Evolutionary conservation across 1,284 basidiomycete species (phyloP).

Genomic region (Trametes hirsuta): DNA sequence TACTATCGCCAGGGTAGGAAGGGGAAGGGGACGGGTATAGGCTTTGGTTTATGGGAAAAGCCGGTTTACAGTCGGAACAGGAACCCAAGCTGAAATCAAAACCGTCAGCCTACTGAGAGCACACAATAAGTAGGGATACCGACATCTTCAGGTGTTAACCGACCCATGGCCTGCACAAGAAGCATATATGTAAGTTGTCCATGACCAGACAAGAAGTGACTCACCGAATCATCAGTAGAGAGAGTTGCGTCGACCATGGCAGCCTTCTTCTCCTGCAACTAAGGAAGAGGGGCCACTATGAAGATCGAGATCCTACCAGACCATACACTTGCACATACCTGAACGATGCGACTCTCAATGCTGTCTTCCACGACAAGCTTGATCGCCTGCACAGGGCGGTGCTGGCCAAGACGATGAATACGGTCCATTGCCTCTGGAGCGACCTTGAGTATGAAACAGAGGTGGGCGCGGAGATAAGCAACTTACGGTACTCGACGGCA

Average conservation of each 20-base stretch:
- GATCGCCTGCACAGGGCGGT: conserved; percentile 90
- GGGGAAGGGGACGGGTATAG: background rate
- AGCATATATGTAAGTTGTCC: background rate
- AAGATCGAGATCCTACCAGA: background rate
- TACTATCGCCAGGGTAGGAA: background rate
- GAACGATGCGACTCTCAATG: conserved; percentile 93
- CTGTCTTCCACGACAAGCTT: conserved; percentile 96
- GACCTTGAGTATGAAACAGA: background rate
- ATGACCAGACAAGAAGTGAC: conserved; percentile 22
- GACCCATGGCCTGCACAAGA: conserved; percentile 75
- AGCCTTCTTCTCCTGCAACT: conserved; percentile 94
- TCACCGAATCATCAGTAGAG: conserved; percentile 74
- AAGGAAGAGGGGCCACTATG: conserved; percentile 23
- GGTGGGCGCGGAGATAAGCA: conserved; percentile 4
- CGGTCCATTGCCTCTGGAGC: conserved; percentile 93
- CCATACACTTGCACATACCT: conserved; percentile 42
- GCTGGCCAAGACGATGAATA: conserved; percentile 90
- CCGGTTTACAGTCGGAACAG: conserved; percentile 62
- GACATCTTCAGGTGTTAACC: conserved; percentile 88
- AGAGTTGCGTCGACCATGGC: conserved; percentile 84
- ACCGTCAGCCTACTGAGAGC: background rate
- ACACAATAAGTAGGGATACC: conserved; percentile 38
- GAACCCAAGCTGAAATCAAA: conserved; percentile 61
- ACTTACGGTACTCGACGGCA: conserved; percentile 49
- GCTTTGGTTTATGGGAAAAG: too few relatives aligned